Evolutionary conservation across 345 rosid species (phyloP), one percentile per base, ranked within the genome.

Genomic region (Streptanthus diversifolius): DNA sequence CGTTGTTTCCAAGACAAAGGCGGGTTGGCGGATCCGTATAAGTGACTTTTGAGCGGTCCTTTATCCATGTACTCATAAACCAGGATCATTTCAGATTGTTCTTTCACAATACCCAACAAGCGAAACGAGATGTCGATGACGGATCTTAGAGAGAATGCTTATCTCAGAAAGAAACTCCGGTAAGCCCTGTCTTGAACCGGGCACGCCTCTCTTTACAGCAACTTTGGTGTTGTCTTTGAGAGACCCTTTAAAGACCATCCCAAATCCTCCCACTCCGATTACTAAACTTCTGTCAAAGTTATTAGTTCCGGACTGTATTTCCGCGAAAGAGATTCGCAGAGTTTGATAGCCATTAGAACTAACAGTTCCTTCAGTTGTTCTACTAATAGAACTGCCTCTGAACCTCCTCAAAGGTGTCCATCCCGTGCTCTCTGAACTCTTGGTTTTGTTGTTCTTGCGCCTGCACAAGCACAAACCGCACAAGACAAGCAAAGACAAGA

Each of bases 31-130:
- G 90, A 81, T 54, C 97, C 90, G 35, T 95, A 91, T 49, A 95
- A 79, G 74, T 95, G 95, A 45, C 80, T 83, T 74, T 89, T 95
- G 79, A 95, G 79, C 1, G 99, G 93, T 25, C 97, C 98, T 53
- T 88, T 86, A 40, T 93, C 98, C 97, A 93, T 88, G 75, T 89
- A 93, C 81, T 93, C 98, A 8, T 93, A 93, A 44, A 91, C 95
- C 18, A 93, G 78, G 63, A 93, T 85, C 98, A 91, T 93, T 48
- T 93, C 98, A 5, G 97, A 88, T 60, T 89, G 93, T 75, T 93
- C 98, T 74, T 74, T 93, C 97, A 45, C 98, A 93, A 57, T 83
- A 93, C 9, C 98, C 97, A 39, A 93, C 86, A 15, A 93, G 90
- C 0, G 98, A 89, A 69, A 93, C 98, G 14, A 93, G 96, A 83